Evolutionary conservation across 2,329 filamentous ascomycete species (phyloP), one percentile per base, ranked within the genome.

Genomic region (Ophiocordyceps robertsii): DNA sequence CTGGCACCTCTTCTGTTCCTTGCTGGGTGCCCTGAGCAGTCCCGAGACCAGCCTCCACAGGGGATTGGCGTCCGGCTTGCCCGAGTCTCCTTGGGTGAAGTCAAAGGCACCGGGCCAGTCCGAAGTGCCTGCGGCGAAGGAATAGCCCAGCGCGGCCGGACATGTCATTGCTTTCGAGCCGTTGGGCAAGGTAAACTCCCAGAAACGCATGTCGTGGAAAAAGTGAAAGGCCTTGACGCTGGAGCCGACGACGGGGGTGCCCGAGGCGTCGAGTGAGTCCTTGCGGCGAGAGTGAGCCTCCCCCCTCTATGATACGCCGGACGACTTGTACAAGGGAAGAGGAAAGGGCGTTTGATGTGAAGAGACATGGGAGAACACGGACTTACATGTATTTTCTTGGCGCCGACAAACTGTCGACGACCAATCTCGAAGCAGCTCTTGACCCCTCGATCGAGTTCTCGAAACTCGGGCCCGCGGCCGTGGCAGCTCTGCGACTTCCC

Each of bases 31-130:
- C 43, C 85, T 83, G 13, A 95, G 66, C 13, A 87, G 65, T 8
- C 74, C 74, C 3, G 84, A 80, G 3, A 93, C 86, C 8, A 85
- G 66, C 21, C 70, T 68, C 90, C 90, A 95, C 4, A 95, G 64
- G 0, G 87, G 87, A 50, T 81, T 85, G 38, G 59, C 58, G 19
- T 73, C 74, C 35, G 86, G 81, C n/a, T 75, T 69, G 29, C 80
- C 80, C 1, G 78, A 76, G 49, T 84, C 75, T 49, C 88, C 89
- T 56, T 96, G 90, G 1, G 85, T 92, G 58, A 96, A 95, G 61
- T 96, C 90, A 54, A 95, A 94, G 0, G 79, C 80, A 1, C 90
- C 90, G 0, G 90, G 89, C 6, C 90, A 87, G 58, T 96, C 90
- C 0, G 86, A 85, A 0, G 90, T 96, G 11, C 90, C 90, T 1